Conservation (phyloP, 2,329 filamentous ascomycete genomes). For the Cercospora citrullina region DNA sequence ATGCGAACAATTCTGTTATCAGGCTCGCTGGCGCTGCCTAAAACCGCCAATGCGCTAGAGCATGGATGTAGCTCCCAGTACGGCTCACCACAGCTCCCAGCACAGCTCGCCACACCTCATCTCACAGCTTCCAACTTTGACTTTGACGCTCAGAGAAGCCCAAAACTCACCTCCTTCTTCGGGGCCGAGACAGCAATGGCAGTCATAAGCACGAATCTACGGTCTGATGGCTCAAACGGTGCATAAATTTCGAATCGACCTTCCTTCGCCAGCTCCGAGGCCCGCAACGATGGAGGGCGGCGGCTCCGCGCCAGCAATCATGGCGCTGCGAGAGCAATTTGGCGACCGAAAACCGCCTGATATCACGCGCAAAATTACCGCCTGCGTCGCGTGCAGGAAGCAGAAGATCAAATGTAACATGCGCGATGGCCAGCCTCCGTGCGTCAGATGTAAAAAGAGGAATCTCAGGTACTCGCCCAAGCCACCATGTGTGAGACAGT, state of each 20-base stretch:
- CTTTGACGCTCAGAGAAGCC: not conserved
- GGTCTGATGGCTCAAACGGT: not conserved
- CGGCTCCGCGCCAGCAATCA: conserved; percentile 22
- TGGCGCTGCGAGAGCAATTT: conserved; percentile 28
- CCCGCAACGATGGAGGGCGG: conserved; percentile 15
- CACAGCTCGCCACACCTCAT: conserved; percentile 4
- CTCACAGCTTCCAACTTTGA: conserved; percentile 2
- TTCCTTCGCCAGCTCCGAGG: not conserved
- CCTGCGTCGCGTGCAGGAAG: conserved; percentile 45
- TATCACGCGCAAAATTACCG: conserved; percentile 38
- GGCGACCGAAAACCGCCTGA: conserved; percentile 30
- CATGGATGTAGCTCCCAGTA: not conserved
- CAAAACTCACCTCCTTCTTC: not conserved
- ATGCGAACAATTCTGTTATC: not conserved
- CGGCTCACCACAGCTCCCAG: not conserved
- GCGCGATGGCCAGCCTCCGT: conserved; percentile 42
- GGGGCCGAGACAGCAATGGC: conserved; percentile 6
- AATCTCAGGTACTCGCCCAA: conserved; percentile 37
- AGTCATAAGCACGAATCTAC: not conserved
- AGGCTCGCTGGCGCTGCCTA: not conserved
- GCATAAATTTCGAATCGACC: not conserved
- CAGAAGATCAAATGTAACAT: conserved; percentile 49
- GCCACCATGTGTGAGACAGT: conserved; percentile 17
- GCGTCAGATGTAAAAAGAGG: conserved; percentile 44
- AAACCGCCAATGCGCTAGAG: not conserved